phyloP scores from a whole-genome alignment of 129 eudicot species.

The Escallonia herrerae region DNA sequence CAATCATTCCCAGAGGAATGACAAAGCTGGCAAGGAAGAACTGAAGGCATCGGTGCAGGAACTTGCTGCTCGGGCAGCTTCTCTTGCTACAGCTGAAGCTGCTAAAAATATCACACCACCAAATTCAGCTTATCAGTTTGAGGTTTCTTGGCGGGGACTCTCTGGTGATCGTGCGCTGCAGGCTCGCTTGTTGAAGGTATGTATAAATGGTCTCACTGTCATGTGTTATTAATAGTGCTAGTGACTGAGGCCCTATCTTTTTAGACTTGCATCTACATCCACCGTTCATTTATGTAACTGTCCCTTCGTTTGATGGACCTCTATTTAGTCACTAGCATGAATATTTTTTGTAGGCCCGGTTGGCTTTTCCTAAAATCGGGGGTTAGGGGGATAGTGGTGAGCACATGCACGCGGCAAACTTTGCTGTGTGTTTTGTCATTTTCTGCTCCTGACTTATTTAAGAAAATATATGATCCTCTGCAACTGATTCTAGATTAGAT shows the following conservation, averaged over 20 bases:
- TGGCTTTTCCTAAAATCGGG: too few species aligned
- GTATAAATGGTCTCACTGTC: neutral
- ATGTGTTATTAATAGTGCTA: neutral
- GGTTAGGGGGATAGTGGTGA: too few species aligned
- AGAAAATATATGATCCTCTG: too few species aligned
- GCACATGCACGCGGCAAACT: too few species aligned
- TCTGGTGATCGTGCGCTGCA: slow-evolving; percentile 71
- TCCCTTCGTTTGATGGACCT: neutral
- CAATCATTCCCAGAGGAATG: slow-evolving; percentile 32
- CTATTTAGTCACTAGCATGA: too few species aligned
- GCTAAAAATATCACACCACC: slow-evolving; percentile 73
- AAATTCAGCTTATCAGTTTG: slow-evolving; percentile 86
- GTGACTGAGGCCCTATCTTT: neutral
- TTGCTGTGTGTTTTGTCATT: too few species aligned
- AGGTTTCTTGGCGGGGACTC: slow-evolving; percentile 86
- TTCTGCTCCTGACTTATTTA: too few species aligned
- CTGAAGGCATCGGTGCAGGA: slow-evolving; percentile 60
- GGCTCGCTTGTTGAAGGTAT: slow-evolving; percentile 68
- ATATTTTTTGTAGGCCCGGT: too few species aligned
- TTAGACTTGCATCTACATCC: neutral
- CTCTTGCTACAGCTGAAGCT: slow-evolving; percentile 79
- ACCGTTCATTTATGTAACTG: neutral
- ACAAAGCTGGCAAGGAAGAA: slow-evolving; percentile 44
- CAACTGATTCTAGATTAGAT: too few species aligned
- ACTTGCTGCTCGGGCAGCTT: slow-evolving; percentile 93